A percentile compares a stretch with the other conserved stretches of the same genome.
These are phyloP conservation scores for Annulohypoxylon nitens DNA, from an alignment of 495 filamentous ascomycete genomes.

Conservation along the genomic window DNA sequence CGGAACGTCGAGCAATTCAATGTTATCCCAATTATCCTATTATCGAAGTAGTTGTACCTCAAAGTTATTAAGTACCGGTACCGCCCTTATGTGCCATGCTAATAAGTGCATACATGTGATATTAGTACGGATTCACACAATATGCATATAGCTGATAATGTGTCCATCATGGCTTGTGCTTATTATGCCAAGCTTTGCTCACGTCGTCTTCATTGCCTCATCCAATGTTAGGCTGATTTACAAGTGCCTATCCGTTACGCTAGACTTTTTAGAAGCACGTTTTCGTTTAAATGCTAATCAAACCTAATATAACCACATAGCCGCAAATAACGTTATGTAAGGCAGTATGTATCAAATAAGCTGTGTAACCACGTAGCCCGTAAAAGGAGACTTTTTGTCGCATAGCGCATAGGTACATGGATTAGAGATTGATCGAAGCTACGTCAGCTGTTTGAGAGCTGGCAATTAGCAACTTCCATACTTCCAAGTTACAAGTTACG, in stretches of 20 bases:
- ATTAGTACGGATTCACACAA: neutral
- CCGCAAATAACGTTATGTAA: neutral
- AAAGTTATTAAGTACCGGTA: conserved; percentile 1
- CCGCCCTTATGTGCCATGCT: neutral
- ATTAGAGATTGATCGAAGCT: conserved; percentile 37
- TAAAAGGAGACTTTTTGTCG: conserved; percentile 16
- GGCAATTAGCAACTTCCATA: conserved; percentile 17
- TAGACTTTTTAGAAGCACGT: conserved; percentile 11
- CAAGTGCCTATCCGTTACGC: conserved; percentile 33
- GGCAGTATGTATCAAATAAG: neutral
- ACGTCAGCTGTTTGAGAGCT: conserved; percentile 49
- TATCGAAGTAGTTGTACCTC: neutral
- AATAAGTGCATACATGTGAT: conserved; percentile 17
- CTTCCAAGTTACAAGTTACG: conserved; percentile 14
- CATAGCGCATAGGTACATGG: neutral
- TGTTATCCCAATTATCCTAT: too few relatives aligned
- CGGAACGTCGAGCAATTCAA: too few relatives aligned
- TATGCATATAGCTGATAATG: neutral
- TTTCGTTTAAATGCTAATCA: conserved; percentile 32
- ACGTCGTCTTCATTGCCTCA: conserved; percentile 3
- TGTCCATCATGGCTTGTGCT: neutral
- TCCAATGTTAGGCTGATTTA: conserved; percentile 27
- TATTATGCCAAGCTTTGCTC: conserved; percentile 4
- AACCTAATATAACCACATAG: conserved; percentile 3
- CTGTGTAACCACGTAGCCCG: conserved; percentile 15